Base-by-base conservation (phyloP, 1,139 yeast species). In the Fermentozyma sake region DNA sequence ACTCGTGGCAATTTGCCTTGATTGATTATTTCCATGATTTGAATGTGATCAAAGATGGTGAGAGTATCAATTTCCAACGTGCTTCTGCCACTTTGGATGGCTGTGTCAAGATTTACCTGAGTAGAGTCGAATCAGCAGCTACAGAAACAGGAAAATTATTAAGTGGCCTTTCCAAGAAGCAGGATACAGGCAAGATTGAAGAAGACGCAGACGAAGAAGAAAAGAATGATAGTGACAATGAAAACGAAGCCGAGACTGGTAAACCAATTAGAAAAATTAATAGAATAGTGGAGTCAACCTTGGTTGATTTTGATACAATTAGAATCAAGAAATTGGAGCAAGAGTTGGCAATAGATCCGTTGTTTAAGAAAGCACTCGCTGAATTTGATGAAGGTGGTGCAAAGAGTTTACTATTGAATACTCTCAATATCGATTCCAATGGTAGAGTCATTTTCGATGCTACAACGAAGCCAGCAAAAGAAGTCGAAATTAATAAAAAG, bases 311-410 rank as follows among this genome's bases (percentile, higher is more conserved):
- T 46, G 79, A 74, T 4, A 58, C 72, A 12, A 64, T 87, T n/a
- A 64, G 62, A 39, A 65, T 82, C 35, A 82, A 80, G 48, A 77
- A 80, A 39, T 58, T 83, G 23, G 95, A 86, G 28, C 78, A 81
- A 38, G 95, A 84, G 42, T 58, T 84, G 16, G 72, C 80, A 6
- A 81, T 86, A 27, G 96, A 89, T 53, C 96, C 96, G 0, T 63
- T 89, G 28, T 86, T 89, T 55, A 81, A 85, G 38, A 86, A 86
- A 46, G 89, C 94, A 27, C 66, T 89, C 27, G 85, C 95, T 0
- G 96, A 87, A 36, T 89, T 87, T 46, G 96, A 89, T 52, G 96
- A 89, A 57, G 96, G 96, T 19, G 96, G 97, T 5, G 89, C 96
- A 7, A 85, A 81, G 45, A 83, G 95, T 29, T 60, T 89, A 32